phyloP scores from a whole-genome alignment of 2,329 filamentous ascomycete species.

The Botrytis hyacinthi region DNA sequence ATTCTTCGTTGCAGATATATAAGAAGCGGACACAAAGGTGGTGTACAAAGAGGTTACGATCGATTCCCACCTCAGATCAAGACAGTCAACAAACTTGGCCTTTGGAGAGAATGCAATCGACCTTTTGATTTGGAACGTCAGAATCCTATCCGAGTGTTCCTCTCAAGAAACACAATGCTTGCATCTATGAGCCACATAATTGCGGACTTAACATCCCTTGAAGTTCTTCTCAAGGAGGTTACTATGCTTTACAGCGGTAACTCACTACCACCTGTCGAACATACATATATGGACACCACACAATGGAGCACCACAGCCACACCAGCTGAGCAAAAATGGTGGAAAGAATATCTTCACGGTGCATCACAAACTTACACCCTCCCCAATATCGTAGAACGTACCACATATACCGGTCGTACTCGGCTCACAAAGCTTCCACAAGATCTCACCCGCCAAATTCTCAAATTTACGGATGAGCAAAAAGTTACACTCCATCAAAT shows the following conservation, averaged over 20 bases:
- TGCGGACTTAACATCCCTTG: conserved; percentile 38
- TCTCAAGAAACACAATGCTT: conserved; percentile 32
- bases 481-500: conserved; percentile 23
- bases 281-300: conserved; percentile 15
- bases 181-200: conserved; percentile 39
- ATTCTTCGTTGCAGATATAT: conserved; percentile 22
- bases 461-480: not conserved
- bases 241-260: conserved; percentile 27
- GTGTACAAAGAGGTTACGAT: conserved; percentile 8
- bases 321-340: not conserved
- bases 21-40: conserved; percentile 11
- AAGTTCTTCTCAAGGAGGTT: conserved; percentile 35
- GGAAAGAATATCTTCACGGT: conserved; percentile 12
- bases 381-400: not conserved
- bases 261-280: not conserved
- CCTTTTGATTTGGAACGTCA: conserved; percentile 33
- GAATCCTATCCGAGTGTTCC: conserved; percentile 34
- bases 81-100: conserved; percentile 18
- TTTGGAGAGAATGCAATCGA: conserved; percentile 27
- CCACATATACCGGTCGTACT: conserved; percentile 1
- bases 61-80: conserved; percentile 16
- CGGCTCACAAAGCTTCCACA: not conserved
- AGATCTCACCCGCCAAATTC: not conserved
- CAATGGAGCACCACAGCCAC: not conserved
- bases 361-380: not conserved